Percentiles rank a stretch among this genome's conserved stretches.
phyloP scores from a whole-genome alignment of 2,329 filamentous ascomycete genomes.

The Metarhizium guizhouense region DNA sequence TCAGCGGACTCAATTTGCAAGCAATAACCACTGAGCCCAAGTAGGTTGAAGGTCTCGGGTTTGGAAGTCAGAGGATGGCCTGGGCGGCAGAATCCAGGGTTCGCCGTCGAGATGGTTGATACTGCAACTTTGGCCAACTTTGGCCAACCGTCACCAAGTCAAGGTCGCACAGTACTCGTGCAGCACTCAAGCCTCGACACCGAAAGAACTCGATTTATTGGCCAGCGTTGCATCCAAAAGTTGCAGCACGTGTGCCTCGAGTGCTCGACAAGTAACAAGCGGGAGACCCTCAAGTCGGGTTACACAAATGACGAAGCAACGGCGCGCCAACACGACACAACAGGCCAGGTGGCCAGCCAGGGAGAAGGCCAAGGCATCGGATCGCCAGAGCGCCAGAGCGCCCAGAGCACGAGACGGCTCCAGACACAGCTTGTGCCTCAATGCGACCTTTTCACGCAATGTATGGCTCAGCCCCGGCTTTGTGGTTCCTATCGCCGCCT shows the following conservation, averaged over 20 bases:
- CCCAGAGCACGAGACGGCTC: neutral
- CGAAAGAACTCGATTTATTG: neutral
- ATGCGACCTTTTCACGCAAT: neutral
- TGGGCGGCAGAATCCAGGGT: neutral
- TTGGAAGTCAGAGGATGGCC: neutral
- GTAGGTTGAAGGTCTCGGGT: neutral
- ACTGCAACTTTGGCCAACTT: neutral
- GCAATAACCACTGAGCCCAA: too few relatives aligned
- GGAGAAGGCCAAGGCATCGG: neutral
- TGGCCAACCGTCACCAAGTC: neutral
- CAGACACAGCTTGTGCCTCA: neutral
- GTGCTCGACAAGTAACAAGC: neutral
- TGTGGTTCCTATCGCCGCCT: neutral
- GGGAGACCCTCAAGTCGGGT: neutral
- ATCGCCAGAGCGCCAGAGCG: neutral
- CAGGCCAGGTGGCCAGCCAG: neutral
- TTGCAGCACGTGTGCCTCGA: neutral
- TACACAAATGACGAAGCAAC: neutral
- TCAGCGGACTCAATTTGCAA: neutral
- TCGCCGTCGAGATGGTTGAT: neutral
- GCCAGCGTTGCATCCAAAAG: conserved; percentile 3
- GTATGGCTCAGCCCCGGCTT: neutral
- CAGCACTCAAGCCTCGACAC: neutral
- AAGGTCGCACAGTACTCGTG: neutral
- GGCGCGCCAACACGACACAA: neutral